These are phyloP conservation scores for Neofusicoccum sp. DNA, from an alignment of 2,329 filamentous ascomycete genomes.

Conservation along the genomic window DNA sequence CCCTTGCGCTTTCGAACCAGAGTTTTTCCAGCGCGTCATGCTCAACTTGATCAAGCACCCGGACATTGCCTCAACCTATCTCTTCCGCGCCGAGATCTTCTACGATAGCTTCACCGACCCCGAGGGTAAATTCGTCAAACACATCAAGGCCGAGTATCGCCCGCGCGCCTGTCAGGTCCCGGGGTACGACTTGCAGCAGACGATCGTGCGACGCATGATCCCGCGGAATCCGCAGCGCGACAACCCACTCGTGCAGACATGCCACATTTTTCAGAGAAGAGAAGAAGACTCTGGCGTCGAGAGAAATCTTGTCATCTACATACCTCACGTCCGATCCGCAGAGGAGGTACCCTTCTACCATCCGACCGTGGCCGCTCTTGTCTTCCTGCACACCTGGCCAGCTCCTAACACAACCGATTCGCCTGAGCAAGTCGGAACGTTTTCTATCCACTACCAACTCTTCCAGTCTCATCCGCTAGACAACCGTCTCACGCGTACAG, in stretches of 20 bases:
- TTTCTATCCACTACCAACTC: constrained; percentile 55
- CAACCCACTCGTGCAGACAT: constrained; percentile 75
- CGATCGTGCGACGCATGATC: constrained; percentile 73
- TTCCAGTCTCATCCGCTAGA: constrained; percentile 41
- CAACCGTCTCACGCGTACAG: constrained; percentile 63
- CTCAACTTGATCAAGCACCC: constrained; percentile 74
- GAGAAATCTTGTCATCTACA: constrained; percentile 67
- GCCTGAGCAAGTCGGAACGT: constrained; percentile 29
- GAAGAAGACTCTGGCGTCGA: constrained; percentile 24
- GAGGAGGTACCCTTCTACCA: constrained; percentile 83
- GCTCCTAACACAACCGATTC: constrained; percentile 19
- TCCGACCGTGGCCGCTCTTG: constrained; percentile 70
- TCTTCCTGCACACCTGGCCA: constrained; percentile 70
- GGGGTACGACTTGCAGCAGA: constrained; percentile 53
- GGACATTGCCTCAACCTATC: constrained; percentile 73
- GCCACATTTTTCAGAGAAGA: constrained; percentile 61
- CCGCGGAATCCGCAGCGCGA: constrained; percentile 80
- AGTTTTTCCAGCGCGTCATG: constrained; percentile 66
- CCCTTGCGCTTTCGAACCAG: constrained; percentile 62
- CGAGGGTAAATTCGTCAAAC: constrained; percentile 45
- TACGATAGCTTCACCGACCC: constrained; percentile 49
- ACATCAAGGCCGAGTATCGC: constrained; percentile 46
- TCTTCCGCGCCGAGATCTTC: constrained; percentile 76
- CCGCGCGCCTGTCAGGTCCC: constrained; percentile 25
- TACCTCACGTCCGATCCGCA: constrained; percentile 65